phyloP scores from a whole-genome alignment of 1,284 basidiomycete genomes.

The Ustilago crameri region DNA sequence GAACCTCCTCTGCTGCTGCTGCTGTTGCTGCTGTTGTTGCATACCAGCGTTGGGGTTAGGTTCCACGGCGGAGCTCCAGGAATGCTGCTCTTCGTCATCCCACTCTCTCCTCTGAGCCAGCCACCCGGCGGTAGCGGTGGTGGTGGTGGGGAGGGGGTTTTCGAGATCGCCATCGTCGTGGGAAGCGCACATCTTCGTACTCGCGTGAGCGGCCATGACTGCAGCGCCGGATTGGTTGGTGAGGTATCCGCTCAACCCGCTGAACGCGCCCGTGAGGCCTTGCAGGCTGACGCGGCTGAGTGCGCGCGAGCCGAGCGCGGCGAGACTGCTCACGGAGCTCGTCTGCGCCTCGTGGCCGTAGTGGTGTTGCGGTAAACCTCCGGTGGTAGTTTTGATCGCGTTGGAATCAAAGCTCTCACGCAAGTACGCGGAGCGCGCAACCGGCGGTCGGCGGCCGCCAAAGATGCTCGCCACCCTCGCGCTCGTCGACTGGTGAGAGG shows the following conservation, averaged over 20 bases:
- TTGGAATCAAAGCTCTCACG: constrained; percentile 48
- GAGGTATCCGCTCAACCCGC: constrained; percentile 53
- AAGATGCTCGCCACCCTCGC: constrained; percentile 26
- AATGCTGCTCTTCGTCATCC: constrained; percentile 17
- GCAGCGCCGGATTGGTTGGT: constrained; percentile 42
- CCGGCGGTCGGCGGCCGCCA: constrained; percentile 42
- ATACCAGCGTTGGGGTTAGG: not conserved
- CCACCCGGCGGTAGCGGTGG: too few species aligned
- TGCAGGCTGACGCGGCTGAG: constrained; percentile 54
- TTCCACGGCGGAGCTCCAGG: not conserved
- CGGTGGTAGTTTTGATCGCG: not conserved
- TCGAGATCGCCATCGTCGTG: too few species aligned
- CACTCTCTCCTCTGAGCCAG: constrained; percentile 3
- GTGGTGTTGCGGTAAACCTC: too few species aligned
- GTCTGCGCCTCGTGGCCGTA: constrained; percentile 23
- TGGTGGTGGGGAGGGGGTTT: too few species aligned
- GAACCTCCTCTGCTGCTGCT: constrained; percentile 15
- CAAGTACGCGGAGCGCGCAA: constrained; percentile 51
- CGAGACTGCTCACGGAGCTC: constrained; percentile 8
- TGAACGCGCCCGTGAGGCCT: constrained; percentile 50
- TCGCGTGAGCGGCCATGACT: constrained; percentile 36
- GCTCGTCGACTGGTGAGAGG: not conserved
- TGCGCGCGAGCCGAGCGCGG: constrained; percentile 38
- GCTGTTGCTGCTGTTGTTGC: not conserved
- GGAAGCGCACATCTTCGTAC: constrained; percentile 52